Conservation (phyloP, 208 protist genomes). For the Leishmania arabica region DNA sequence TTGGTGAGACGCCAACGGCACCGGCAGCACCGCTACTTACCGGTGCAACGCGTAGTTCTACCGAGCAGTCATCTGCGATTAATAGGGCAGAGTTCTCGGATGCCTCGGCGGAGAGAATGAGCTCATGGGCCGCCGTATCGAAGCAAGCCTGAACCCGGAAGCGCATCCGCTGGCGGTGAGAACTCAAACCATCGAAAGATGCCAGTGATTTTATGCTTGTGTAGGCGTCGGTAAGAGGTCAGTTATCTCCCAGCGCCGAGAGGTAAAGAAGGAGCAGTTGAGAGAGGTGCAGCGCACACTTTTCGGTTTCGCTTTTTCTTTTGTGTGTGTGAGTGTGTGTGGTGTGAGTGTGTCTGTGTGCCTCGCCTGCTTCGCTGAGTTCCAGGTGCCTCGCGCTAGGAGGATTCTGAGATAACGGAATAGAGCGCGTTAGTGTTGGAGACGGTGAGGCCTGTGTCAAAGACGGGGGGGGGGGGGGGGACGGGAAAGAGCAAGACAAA, state of each 20-base stretch:
- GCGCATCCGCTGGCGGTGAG: slow-evolving; percentile 8
- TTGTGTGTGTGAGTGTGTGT: neutral
- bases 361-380: neutral
- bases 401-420: neutral
- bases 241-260: neutral
- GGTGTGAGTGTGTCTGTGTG: neutral
- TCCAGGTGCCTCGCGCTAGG: neutral
- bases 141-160: slow-evolving; percentile 28
- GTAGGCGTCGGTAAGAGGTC: neutral
- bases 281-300: neutral
- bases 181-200: neutral
- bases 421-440: neutral
- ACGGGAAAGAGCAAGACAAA: neutral
- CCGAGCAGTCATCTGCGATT: slow-evolving; percentile 13
- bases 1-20: neutral
- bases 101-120: slow-evolving; percentile 14
- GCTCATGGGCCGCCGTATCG: slow-evolving; percentile 9
- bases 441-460: neutral
- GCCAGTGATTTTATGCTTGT: no score
- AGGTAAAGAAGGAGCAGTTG: neutral
- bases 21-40: neutral
- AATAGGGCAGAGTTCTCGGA: slow-evolving; percentile 11
- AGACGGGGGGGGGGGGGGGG: neutral
- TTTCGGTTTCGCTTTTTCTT: neutral
- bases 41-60: slow-evolving; percentile 5